Base-by-base conservation (phyloP, 495 filamentous ascomycete genomes). In the Penicillium daleae region DNA sequence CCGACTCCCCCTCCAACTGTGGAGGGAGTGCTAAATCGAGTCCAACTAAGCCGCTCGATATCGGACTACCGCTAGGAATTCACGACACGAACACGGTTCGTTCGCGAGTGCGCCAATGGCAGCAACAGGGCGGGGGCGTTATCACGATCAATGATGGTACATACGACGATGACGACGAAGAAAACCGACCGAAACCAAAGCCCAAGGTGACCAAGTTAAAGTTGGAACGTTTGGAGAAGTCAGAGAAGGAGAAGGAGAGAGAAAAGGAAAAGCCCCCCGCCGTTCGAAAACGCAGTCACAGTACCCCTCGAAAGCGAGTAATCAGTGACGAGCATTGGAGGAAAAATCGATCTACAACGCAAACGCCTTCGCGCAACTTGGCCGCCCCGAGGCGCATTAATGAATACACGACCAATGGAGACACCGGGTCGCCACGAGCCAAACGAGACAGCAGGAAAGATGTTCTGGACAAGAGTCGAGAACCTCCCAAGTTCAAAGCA, bases 241-340 rank as follows among this genome's bases (percentile, higher is more conserved):
- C 62, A 15, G 62, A 64, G 8, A 53, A 33, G 31, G 49, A 35
- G 48, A 63, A 63, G 15, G 63, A 68, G 26, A 61, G 59, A 19
- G 44, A 48, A 27, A 49, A 68, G 59, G 60, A 66, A 6, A 66
- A 61, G 33, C 51, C 56, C 8, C 59, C 60, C 7, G 24, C 60
- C 17, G 53, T 57, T 12, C 69, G 78, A 46, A 73, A 72, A 56
- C 74, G 78, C 64, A 83, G 81, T 63, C 74, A 78, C 52, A 85
- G 80, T 66, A 81, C 85, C 21, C 91, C 91, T 6, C 86, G 87
- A 66, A 94, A 92, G 78, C 83, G 90, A 51, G 87, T 94, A 24
- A 82, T 94, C 22, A 92, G 90, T 66, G 91, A 94, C 74, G 86
- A 87, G 40, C 88, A 94, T 64, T 94, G 90, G 90, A 77, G 76